These are phyloP conservation scores for Cucurbita maxima DNA, from an alignment of 306 rosid species.

Conservation along the genomic window DNA sequence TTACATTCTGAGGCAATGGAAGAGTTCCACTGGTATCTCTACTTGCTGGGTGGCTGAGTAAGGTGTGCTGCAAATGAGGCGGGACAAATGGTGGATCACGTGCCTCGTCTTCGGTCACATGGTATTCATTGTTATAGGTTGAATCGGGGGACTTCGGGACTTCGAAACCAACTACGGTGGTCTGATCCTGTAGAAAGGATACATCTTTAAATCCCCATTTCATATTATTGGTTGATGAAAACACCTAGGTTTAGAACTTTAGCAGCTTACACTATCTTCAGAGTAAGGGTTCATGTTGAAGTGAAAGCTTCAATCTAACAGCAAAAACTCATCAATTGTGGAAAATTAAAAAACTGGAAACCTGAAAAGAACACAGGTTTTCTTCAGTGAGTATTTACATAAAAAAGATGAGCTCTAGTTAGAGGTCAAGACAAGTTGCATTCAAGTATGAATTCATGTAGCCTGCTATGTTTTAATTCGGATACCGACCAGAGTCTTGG, in stretches of 20 bases:
- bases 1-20: constrained; percentile 47
- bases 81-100: constrained; percentile 83
- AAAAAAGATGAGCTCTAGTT: not conserved
- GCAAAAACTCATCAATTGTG: constrained; percentile 32
- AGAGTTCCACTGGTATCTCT: constrained; percentile 35
- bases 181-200: constrained; percentile 50
- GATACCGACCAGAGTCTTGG: not conserved
- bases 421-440: no score
- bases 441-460: no score
- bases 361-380: constrained; percentile 31
- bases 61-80: constrained; percentile 57
- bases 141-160: constrained; percentile 75
- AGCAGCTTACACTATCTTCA: constrained; percentile 47
- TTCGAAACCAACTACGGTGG: constrained; percentile 71
- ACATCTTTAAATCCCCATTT: constrained; percentile 10
- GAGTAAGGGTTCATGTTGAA: constrained; percentile 49
- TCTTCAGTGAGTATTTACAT: constrained; percentile 12
- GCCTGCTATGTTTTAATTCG: not conserved
- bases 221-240: constrained; percentile 8
- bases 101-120: constrained; percentile 62
- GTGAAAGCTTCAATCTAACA: constrained; percentile 11
- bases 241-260: constrained; percentile 1
- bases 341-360: constrained; percentile 13
- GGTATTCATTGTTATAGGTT: constrained; percentile 57
- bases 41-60: constrained; percentile 41